Base-by-base conservation (phyloP, 1,284 basidiomycete genomes). In the Ceratobasidium sp. region DNA sequence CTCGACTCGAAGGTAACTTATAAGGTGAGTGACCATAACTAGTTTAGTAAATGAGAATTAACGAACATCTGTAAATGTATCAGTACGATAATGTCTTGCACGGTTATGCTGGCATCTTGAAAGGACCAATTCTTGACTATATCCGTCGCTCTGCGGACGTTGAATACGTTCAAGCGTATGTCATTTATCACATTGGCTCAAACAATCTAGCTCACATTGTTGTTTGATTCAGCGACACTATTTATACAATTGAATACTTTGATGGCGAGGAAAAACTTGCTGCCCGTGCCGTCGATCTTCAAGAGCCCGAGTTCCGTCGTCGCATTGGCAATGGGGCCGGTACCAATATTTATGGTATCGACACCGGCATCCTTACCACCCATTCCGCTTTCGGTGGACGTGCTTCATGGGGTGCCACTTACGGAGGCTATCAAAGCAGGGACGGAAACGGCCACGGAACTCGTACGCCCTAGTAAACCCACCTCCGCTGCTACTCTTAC, bases 401-500 rank as follows among this genome's bases (percentile, higher is more conserved):
- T 38, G 78, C 80, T 23, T 70, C 70, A 23, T 81, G 77, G 77
- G 80, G 79, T 28, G 77, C 75, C 10, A 68, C 46, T 10, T 62
- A 46, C 15, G 64, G 80, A 64, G 64, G 46, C 33, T 65, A 73
- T 59, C 54, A 42, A 20, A 71, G 64, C 65, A 26, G 33, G 26
- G 79, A 79, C 46, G 73, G 69, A 9, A 68, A 79, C 48, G 79
- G 79, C 12, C 79, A 79, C 40, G 79, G 79, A 23, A 79, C 79
- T n/a, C 70, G 70, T 74, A 64, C 15, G 70, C 52, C 10, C 26
- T 77, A 64, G 23, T n/a, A 9, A 28, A 44, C 1, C 12, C 12
- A 28, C 10, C 6, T 12, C 12, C 2, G 3, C 28, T 50, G 17
- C 42, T 28, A 38, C 26, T 57, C 4, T 59, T 28, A 28, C 81